Percentiles rank a stretch among this genome's conserved stretches.
phyloP scores from a whole-genome alignment of 768 basidiomycete species.

The Fistulinella prunicolor region DNA sequence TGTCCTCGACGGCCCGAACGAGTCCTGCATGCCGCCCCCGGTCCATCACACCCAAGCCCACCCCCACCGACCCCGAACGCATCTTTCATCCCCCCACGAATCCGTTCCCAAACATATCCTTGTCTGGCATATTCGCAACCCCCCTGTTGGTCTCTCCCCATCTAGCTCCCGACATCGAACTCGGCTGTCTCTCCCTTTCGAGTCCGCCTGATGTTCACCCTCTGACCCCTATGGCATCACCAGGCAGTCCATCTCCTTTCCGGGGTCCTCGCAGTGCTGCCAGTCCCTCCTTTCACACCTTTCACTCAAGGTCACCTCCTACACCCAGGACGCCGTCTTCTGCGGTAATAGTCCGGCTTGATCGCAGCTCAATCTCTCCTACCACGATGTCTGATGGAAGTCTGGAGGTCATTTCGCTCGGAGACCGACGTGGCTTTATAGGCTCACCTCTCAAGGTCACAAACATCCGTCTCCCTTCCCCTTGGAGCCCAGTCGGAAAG shows the following conservation, averaged over 20 bases:
- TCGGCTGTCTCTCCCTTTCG: not conserved
- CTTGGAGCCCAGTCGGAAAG: conserved; percentile 28
- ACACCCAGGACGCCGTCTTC: conserved; percentile 14
- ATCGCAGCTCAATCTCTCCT: conserved; percentile 23
- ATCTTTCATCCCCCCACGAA: conserved; percentile 14
- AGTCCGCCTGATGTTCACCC: not conserved
- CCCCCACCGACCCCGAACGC: not conserved
- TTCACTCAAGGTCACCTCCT: conserved; percentile 3
- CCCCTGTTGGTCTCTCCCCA: not conserved
- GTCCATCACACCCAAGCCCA: conserved; percentile 3
- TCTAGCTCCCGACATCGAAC: not conserved
- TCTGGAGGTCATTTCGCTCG: conserved; percentile 22
- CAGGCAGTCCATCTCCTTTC: conserved; percentile 8
- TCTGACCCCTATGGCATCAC: not conserved
- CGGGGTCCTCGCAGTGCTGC: not conserved
- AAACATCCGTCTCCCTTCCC: conserved; percentile 23
- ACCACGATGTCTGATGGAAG: conserved; percentile 25
- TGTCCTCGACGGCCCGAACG: conserved; percentile 1
- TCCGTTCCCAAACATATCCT: conserved; percentile 18
- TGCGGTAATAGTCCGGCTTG: conserved; percentile 15
- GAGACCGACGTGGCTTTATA: conserved; percentile 8
- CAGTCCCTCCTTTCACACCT: conserved; percentile 5
- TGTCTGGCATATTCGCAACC: conserved; percentile 18
- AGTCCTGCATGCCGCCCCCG: conserved; percentile 2
- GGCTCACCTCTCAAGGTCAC: conserved; percentile 5